These are phyloP conservation scores for Tricharina praecox DNA, from an alignment of 495 filamentous ascomycete species.

Conservation along the genomic window DNA sequence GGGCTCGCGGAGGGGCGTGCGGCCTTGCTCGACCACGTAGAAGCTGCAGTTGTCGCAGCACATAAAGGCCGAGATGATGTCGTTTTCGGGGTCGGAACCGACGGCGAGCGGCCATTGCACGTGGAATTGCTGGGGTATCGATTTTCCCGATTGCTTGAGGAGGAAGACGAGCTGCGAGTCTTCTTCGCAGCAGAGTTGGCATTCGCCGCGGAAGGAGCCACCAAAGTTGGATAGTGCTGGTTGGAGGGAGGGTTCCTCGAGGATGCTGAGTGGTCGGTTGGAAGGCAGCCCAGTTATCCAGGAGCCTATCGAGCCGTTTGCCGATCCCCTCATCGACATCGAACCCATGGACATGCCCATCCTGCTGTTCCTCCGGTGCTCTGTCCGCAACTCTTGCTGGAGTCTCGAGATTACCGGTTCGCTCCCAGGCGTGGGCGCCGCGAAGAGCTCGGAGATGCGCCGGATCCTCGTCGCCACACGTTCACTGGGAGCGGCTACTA, in stretches of 20 bases:
- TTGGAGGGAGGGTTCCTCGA: neutral
- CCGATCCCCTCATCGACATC: neutral
- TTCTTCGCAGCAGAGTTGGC: conserved; percentile 29
- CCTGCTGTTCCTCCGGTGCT: neutral
- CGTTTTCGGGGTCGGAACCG: conserved; percentile 17
- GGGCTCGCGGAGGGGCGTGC: conserved; percentile 16
- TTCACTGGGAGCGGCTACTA: neutral
- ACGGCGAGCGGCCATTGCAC: conserved; percentile 16
- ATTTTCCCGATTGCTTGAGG: conserved; percentile 23
- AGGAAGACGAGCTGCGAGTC: conserved; percentile 27
- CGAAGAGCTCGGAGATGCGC: neutral
- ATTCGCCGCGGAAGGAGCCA: conserved; percentile 26
- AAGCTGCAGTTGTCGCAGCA: conserved; percentile 24
- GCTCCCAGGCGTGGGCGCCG: neutral
- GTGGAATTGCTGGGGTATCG: neutral
- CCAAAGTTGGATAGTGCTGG: neutral
- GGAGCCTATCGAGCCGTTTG: too few species aligned
- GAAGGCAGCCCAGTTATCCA: too few species aligned
- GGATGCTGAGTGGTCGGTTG: too few species aligned
- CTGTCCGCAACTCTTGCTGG: neutral
- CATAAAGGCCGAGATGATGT: conserved; percentile 26
- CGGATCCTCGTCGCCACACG: neutral
- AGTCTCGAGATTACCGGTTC: neutral
- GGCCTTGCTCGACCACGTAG: conserved; percentile 11
- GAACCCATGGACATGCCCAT: neutral